Evolutionary conservation across 331 rosid species (phyloP).

Genomic region (Malus hybrid): DNA sequence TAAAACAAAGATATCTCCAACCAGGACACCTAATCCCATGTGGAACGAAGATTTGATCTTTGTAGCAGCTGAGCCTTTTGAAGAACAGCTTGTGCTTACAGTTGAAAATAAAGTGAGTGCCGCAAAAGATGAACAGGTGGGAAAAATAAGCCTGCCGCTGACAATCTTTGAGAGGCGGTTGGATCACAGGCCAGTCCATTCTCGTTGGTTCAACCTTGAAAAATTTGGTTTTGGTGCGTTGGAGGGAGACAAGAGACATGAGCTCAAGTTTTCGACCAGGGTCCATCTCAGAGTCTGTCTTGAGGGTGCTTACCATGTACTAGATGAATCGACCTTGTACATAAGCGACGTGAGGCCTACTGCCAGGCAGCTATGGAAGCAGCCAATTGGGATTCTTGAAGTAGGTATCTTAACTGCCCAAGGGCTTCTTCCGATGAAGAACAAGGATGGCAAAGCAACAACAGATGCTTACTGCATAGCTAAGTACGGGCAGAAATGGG

Average conservation of each 20-base stretch:
- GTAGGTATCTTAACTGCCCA: constrained; percentile 62
- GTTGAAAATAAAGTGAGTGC: constrained; percentile 31
- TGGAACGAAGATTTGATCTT: constrained; percentile 56
- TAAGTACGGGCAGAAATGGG: constrained; percentile 59
- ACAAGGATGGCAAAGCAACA: constrained; percentile 31
- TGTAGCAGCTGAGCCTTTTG: constrained; percentile 55
- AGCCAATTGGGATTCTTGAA: constrained; percentile 49
- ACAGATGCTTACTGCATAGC: constrained; percentile 57
- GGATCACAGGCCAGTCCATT: constrained; percentile 45
- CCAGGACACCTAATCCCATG: constrained; percentile 29
- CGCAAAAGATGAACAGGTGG: constrained; percentile 37
- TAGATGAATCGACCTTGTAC: constrained; percentile 56
- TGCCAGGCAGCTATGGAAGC: constrained; percentile 55
- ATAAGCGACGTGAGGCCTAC: constrained; percentile 57
- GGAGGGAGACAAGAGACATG: constrained; percentile 48
- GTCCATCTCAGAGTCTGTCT: constrained; percentile 45
- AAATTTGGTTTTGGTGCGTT: constrained; percentile 41
- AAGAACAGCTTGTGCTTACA: constrained; percentile 36
- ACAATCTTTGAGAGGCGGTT: constrained; percentile 35
- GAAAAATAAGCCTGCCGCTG: constrained; percentile 23
- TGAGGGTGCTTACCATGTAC: constrained; percentile 57
- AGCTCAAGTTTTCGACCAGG: constrained; percentile 43
- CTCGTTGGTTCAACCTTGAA: constrained; percentile 50
- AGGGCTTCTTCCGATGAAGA: constrained; percentile 48
- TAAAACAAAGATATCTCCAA: constrained; percentile 36